Base-by-base conservation (phyloP, 441 rosid species). In the Eruca vesicaria region DNA sequence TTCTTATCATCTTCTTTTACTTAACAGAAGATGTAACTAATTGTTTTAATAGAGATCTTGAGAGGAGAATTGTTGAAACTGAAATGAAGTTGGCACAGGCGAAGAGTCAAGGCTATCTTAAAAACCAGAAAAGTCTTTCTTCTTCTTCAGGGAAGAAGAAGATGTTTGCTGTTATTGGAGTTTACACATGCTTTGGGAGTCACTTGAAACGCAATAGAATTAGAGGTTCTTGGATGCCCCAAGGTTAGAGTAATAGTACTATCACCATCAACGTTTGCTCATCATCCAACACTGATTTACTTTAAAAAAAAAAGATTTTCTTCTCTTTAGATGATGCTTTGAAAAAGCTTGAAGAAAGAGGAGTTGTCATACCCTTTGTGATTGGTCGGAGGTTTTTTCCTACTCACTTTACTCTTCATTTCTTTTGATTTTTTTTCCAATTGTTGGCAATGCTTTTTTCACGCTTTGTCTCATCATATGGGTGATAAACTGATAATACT, bases 201-300 rank as follows among this genome's bases (percentile, higher is more conserved):
- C 93, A 80, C 67, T 82, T 91, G 81, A 93, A 82, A 72, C 85
- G 98, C 70, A 91, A 90, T 80, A 72, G 66, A 21, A 91, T 86
- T 78, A 84, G 98, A 85, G 98, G 94, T 8, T 85, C 97, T 33
- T 93, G 98, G 98, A 91, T 93, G 96, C 98, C 98, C 52, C 90
- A 69, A 84, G 94, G 98, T 90, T n/a, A 61, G 23, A 62, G 23
- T 19, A 45, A 0, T n/a, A n/a, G n/a, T n/a, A n/a, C n/a, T 18
- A 7, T 62, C 50, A 31, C 50, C 50, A 19, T 12, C 12, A 53
- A 72, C 9, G 38, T n/a, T 41, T 48, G 20, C 20, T n/a, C n/a
- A n/a, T 48, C 53, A 15, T 8, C 43, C 56, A 36, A 35, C 50
- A 63, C 19, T 62, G 31, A 11, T n/a, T 48, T 26, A 60, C 38